Conservation (phyloP, 352 stramenopile genomes). For the Phytophthora litchii region DNA sequence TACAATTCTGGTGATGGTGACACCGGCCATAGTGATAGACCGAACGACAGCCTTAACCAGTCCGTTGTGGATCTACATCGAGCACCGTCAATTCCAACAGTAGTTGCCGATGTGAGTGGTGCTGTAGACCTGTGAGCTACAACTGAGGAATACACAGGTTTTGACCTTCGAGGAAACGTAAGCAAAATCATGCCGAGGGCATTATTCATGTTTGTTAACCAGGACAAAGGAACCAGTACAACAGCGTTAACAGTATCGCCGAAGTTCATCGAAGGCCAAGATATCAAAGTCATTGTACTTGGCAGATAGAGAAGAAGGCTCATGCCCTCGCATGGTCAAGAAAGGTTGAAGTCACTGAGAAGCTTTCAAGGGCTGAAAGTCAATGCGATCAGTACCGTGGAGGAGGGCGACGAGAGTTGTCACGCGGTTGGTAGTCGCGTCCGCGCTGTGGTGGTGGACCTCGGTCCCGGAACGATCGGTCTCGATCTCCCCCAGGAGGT, state of each 20-base stretch:
- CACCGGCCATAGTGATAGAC: constrained; percentile 13
- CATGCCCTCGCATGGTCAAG: constrained; percentile 4
- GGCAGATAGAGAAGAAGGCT: constrained; percentile 3
- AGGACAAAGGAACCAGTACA: constrained; percentile 24
- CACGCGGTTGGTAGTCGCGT: constrained; percentile 34
- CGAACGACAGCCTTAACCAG: constrained; percentile 14
- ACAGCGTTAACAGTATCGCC: not conserved
- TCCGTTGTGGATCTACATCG: constrained; percentile 23
- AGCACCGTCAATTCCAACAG: constrained; percentile 28
- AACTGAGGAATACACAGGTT: not conserved
- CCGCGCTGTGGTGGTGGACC: constrained; percentile 36
- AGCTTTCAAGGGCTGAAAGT: constrained; percentile 13
- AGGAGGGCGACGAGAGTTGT: constrained; percentile 39
- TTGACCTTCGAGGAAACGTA: constrained; percentile 3
- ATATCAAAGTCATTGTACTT: constrained; percentile 16
- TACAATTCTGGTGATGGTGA: constrained; percentile 2
- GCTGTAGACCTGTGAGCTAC: constrained; percentile 30
- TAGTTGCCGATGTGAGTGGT: constrained; percentile 39
- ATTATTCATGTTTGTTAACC: constrained; percentile 35
- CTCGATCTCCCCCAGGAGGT: constrained; percentile 29
- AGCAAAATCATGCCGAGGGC: constrained; percentile 25
- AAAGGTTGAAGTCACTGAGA: constrained; percentile 1
- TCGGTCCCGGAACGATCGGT: constrained; percentile 40
- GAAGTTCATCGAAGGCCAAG: constrained; percentile 18
- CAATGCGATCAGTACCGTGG: constrained; percentile 33